Base-by-base conservation (phyloP, 345 rosid species). In the Pistacia vera region DNA sequence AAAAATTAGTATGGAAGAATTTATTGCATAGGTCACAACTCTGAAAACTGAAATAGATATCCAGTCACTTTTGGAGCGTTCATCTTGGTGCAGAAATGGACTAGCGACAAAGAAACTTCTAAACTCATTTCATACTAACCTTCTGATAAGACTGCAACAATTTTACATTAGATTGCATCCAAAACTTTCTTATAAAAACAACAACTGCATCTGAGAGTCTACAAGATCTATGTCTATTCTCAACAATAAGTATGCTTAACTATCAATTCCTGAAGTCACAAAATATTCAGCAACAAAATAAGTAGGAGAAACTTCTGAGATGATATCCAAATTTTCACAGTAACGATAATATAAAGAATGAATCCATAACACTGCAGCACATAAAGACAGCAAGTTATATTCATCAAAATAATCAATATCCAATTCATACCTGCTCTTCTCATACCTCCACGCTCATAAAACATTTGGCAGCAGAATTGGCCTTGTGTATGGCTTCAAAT, bases 391-490 rank as follows among this genome's bases (percentile, higher is more conserved):
- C n/a, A n/a, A 11, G 25, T 30, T 2, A 48, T 7, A 56, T 20
- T 58, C 64, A 56, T 30, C 57, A 61, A 57, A n/a, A 46, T 30
- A 48, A 11, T 10, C 18, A 62, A 73, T 44, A 49, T 62, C 12
- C 5, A 51, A 73, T 51, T 52, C 6, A 62, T 55, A 77, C 91
- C 89, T 6, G 89, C 85, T 69, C 68, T 82, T 75, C n/a, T 81
- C 82, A 56, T 85, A 88, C 61, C 87, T 22, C 78, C 81, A 52
- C 77, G 52, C 33, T 73, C 70, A 76, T 33, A 81, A 66, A 83
- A 85, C 92, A 85, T 59, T 81, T 81, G 0, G 89, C 92, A 2
- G 89, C 92, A 44, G 20, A 57, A 59, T 83, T 84, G 18, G 83
- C 83, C 77, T 77, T 81, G 52, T 88, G 88, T 44, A 89, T 89